Base-by-base conservation (phyloP, 768 basidiomycete genomes). In the Tylopilus plumbeoviolaceoides region DNA sequence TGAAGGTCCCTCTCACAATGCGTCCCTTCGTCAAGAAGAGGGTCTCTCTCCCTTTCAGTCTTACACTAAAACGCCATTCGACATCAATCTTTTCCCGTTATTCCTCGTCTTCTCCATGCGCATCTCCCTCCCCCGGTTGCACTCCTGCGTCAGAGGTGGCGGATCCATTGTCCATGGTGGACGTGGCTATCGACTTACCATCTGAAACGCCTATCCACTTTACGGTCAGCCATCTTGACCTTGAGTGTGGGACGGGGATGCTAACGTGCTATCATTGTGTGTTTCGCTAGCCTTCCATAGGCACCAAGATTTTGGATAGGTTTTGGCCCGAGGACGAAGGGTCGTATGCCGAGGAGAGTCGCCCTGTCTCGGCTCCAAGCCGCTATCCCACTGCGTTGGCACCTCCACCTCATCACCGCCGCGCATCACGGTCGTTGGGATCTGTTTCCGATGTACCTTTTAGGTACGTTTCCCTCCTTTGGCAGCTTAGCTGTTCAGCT, bases 261-360 rank as follows among this genome's bases (percentile, higher is more conserved):
- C 44, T 63, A 50, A 66, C 54, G 28, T 49, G 39, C 38, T 52
- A 23, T 43, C 7, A 6, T 50, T 47, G 7, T 27, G 42, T 49
- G 36, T 25, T 44, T 23, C 25, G 18, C 31, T 44, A 68, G 66
- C 66, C 65, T 20, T 46, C 53, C 9, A 59, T 70, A 50, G 67
- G 67, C 27, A 47, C 58, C 4, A 68, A 64, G 55, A 68, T 68
- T 0, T 27, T 64, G 18, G 68, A 70, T 30, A 54, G 56, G 2
- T 68, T 68, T 55, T 70, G 67, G 64, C 67, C 68, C 47, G 63
- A 67, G 52, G 68, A 68, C 23, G 68, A 68, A 38, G 44, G 49
- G 6, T 33, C 30, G 7, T 51, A 25, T 30, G 47, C 57, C 52
- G 62, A 62, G 60, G 66, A 60, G 55, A 57, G 52, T 56, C 46